Conservation (phyloP, 352 stramenopile genomes). For the Phytophthora kernoviae region DNA sequence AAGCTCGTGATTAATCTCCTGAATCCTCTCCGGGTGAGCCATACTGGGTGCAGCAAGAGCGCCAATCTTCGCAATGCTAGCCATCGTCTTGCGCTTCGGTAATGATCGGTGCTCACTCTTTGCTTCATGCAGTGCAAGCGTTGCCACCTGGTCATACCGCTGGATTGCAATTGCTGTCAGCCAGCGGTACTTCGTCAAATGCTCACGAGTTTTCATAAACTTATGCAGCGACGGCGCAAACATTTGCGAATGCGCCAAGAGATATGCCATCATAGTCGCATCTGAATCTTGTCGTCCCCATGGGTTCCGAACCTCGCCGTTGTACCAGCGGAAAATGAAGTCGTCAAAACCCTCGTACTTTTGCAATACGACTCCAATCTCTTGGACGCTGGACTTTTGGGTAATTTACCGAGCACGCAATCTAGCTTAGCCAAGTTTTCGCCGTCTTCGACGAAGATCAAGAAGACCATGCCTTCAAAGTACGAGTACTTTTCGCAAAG, state of each 20-base stretch:
- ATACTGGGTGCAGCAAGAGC: slow-evolving; percentile 55
- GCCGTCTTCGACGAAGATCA: slow-evolving; percentile 67
- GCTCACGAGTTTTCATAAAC: slow-evolving; percentile 67
- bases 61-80: slow-evolving; percentile 83
- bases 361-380: slow-evolving; percentile 72
- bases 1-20: slow-evolving; percentile 75
- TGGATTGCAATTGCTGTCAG: slow-evolving; percentile 69
- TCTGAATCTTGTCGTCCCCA: slow-evolving; percentile 44
- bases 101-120: slow-evolving; percentile 56
- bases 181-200: slow-evolving; percentile 67
- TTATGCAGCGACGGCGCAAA: slow-evolving; percentile 61
- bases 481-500: slow-evolving; percentile 77
- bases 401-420: slow-evolving; percentile 63
- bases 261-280: slow-evolving; percentile 58
- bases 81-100: slow-evolving; percentile 72
- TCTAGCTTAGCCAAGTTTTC: slow-evolving; percentile 68
- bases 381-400: slow-evolving; percentile 58
- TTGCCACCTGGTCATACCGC: slow-evolving; percentile 64
- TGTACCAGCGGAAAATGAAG: slow-evolving; percentile 83
- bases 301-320: slow-evolving; percentile 70
- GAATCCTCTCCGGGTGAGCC: slow-evolving; percentile 34
- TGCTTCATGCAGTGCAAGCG: slow-evolving; percentile 61
- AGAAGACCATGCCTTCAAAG: slow-evolving; percentile 84
- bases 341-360: slow-evolving; percentile 57
- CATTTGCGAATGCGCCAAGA: slow-evolving; percentile 66